Evolutionary conservation across 2,329 filamentous ascomycete species (phyloP).

Genomic region (Fusarium virguliforme): DNA sequence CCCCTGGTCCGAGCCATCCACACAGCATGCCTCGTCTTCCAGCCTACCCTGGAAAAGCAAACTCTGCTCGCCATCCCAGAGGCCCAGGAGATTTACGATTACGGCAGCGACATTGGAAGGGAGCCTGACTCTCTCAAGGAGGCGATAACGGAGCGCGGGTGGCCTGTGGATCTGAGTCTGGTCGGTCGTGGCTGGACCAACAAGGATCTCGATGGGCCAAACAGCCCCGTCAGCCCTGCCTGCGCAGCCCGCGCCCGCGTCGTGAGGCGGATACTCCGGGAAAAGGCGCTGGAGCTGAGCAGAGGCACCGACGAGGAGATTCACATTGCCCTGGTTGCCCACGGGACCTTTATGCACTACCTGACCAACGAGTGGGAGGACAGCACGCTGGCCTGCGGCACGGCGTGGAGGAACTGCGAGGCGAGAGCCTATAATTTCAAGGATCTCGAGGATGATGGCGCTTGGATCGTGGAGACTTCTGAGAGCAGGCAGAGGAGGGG

Average conservation of each 20-base stretch:
- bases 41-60: conserved; percentile 25
- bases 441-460: conserved; percentile 31
- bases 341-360: conserved; percentile 41
- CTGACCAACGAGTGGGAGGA: conserved; percentile 44
- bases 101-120: conserved; percentile 36
- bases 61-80: conserved; percentile 39
- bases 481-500: conserved; percentile 34
- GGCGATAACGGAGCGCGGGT: conserved; percentile 12
- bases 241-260: conserved; percentile 31
- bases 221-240: conserved; percentile 37
- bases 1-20: conserved; percentile 36
- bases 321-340: conserved; percentile 39
- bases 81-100: conserved; percentile 41
- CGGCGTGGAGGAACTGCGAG: conserved; percentile 40
- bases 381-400: conserved; percentile 26
- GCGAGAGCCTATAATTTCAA: conserved; percentile 37
- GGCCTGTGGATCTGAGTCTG: conserved; percentile 38
- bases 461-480: conserved; percentile 36
- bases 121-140: conserved; percentile 12
- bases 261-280: conserved; percentile 35
- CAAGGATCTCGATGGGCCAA: conserved; percentile 37
- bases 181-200: conserved; percentile 31
- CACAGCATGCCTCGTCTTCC: conserved; percentile 33
- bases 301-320: conserved; percentile 23
- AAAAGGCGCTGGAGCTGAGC: conserved; percentile 24